A percentile compares a stretch with the other conserved stretches of the same genome.
Conservation (phyloP, 805 yeast genomes). For the Ogataea trehalophila region DNA sequence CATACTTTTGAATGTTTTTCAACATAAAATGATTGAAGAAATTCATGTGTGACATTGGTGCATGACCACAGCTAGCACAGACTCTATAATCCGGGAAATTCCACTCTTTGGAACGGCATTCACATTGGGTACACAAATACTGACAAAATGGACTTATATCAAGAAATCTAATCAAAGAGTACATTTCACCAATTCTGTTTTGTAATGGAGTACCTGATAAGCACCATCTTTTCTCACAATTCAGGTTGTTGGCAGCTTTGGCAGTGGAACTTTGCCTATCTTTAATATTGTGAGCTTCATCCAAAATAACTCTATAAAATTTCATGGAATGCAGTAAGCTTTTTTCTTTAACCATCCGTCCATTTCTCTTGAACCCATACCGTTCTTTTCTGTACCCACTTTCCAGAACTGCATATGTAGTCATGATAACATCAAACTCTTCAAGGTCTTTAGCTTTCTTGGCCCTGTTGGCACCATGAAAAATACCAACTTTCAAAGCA, state of each 20-base stretch:
- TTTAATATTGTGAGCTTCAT: constrained; percentile 97
- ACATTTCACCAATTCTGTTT: constrained; percentile 93
- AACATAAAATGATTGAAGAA: constrained; percentile 94
- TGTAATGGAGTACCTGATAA: constrained; percentile 95
- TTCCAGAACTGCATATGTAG: constrained; percentile 91
- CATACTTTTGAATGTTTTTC: constrained; percentile 86
- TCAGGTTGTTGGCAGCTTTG: constrained; percentile 75
- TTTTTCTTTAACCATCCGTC: constrained; percentile 64
- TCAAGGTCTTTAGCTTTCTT: constrained; percentile 50
- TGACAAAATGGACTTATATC: constrained; percentile 80
- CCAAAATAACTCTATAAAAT: constrained; percentile 83
- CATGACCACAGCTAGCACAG: constrained; percentile 84
- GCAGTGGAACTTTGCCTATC: constrained; percentile 93
- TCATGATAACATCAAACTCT: constrained; percentile 73
- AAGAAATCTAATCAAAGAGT: constrained; percentile 83
- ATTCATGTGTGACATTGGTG: constrained; percentile 92
- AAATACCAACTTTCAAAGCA: constrained; percentile 60
- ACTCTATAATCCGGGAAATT: constrained; percentile 73
- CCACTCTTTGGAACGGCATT: constrained; percentile 82
- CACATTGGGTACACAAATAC: constrained; percentile 92
- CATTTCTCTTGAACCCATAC: constrained; percentile 76
- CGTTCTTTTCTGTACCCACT: constrained; percentile 77
- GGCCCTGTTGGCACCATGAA: constrained; percentile 82
- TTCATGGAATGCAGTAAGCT: constrained; percentile 68
- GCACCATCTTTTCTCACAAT: constrained; percentile 81